A percentile compares a stretch with the other conserved stretches of the same genome.
Conservation (phyloP, 331 rosid species). For the Phaseolus coccineus region DNA sequence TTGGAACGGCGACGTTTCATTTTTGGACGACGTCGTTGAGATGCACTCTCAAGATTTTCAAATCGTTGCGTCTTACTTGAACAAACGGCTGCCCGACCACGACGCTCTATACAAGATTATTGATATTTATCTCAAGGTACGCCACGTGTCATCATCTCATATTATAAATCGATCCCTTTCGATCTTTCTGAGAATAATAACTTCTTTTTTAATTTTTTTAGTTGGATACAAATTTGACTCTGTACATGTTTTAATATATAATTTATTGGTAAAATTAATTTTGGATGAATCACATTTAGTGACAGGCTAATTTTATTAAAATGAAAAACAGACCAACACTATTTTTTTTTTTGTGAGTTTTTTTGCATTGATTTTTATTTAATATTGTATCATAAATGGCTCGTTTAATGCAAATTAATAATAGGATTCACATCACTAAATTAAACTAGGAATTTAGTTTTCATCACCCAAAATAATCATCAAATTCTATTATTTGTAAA, state of each 20-base stretch:
- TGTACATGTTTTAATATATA: not conserved
- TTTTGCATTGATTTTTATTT: not conserved
- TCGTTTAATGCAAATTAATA: not conserved
- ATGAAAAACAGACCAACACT: not conserved
- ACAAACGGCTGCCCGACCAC: constrained; percentile 57
- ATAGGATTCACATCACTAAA: not conserved
- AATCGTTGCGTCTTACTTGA: constrained; percentile 60
- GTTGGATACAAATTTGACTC: not conserved
- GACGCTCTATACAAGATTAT: constrained; percentile 70
- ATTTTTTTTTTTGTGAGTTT: not conserved
- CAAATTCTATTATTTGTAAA: not conserved
- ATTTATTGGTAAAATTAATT: not conserved
- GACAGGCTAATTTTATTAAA: not conserved
- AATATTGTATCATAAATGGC: not conserved
- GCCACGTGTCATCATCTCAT: constrained; percentile 24
- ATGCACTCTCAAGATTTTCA: constrained; percentile 66
- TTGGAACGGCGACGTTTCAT: constrained; percentile 43
- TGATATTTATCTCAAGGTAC: constrained; percentile 74
- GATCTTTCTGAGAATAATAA: not conserved
- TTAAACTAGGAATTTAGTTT: not conserved
- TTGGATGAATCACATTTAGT: not conserved
- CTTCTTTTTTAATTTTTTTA: not conserved
- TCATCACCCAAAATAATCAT: not conserved
- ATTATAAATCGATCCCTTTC: not conserved
- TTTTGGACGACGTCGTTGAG: constrained; percentile 54